phyloP scores from a whole-genome alignment of 2,329 filamentous ascomycete species.

The Sporothrix globosa region DNA sequence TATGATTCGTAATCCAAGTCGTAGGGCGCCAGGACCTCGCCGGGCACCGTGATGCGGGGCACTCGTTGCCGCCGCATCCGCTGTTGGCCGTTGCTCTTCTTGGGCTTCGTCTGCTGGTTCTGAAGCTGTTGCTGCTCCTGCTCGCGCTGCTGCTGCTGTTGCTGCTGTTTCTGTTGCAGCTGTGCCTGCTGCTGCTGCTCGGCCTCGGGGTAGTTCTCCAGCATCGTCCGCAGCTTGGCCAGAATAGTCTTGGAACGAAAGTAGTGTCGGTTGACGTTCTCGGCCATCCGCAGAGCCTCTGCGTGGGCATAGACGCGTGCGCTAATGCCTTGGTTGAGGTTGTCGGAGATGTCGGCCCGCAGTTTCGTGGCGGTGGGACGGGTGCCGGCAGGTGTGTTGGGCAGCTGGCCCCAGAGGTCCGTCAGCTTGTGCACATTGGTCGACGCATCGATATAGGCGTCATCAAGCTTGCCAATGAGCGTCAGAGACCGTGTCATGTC shows the following conservation, averaged over 20 bases:
- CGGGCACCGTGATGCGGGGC: constrained; percentile 66
- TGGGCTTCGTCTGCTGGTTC: constrained; percentile 44
- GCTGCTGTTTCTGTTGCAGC: constrained; percentile 44
- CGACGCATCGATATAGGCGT: constrained; percentile 61
- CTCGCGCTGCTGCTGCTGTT: constrained; percentile 62
- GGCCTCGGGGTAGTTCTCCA: constrained; percentile 60
- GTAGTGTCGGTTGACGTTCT: constrained; percentile 66
- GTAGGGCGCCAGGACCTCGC: constrained; percentile 67
- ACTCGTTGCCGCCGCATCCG: constrained; percentile 48
- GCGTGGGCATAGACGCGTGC: constrained; percentile 63
- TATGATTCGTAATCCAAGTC: constrained; percentile 65
- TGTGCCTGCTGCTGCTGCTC: constrained; percentile 58
- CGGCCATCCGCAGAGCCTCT: constrained; percentile 65
- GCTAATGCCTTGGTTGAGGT: constrained; percentile 57
- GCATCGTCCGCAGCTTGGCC: constrained; percentile 62
- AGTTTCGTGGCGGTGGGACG: constrained; percentile 56
- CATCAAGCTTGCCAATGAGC: constrained; percentile 66
- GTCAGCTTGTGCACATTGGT: constrained; percentile 60
- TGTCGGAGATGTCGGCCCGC: constrained; percentile 63
- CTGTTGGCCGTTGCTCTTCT: constrained; percentile 26
- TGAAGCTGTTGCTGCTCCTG: constrained; percentile 55
- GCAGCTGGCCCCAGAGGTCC: constrained; percentile 60
- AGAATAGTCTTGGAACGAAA: constrained; percentile 62
- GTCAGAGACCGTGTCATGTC: constrained; percentile 68
- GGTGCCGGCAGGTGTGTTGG: constrained; percentile 51